Percentiles rank a stretch among this genome's conserved stretches.
These are phyloP conservation scores for Yamadazyma takamatsuzukensis DNA, from an alignment of 805 yeast genomes.

Conservation along the genomic window DNA sequence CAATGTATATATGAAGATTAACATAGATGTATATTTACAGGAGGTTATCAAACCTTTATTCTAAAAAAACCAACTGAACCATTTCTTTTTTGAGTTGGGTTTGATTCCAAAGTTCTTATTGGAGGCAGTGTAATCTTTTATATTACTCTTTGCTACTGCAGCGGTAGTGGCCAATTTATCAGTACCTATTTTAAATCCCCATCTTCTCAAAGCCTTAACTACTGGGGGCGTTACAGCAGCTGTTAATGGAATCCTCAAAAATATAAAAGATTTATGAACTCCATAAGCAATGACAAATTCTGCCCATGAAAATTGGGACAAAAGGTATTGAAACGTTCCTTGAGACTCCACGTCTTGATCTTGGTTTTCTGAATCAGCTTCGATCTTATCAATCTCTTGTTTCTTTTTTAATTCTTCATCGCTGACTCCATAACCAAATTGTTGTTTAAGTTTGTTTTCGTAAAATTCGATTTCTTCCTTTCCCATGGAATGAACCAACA, in stretches of 20 bases:
- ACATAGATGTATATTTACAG: constrained; percentile 3
- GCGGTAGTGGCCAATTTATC: constrained; percentile 43
- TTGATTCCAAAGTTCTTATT: constrained; percentile 51
- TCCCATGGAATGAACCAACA: constrained; percentile 82
- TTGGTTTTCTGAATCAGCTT: constrained; percentile 22
- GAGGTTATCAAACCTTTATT: constrained; percentile 2
- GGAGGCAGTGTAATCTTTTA: constrained; percentile 40
- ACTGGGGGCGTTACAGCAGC: constrained; percentile 88
- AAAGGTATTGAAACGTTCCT: constrained; percentile 11
- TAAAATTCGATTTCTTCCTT: constrained; percentile 71
- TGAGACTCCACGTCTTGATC: constrained; percentile 12
- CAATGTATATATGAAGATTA: no score
- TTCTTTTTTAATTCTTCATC: constrained; percentile 38
- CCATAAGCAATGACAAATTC: constrained; percentile 92
- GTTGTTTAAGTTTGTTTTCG: constrained; percentile 57
- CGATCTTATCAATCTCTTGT: constrained; percentile 32
- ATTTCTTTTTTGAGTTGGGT: constrained; percentile 49
- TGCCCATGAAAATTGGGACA: constrained; percentile 54
- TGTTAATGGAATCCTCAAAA: constrained; percentile 82
- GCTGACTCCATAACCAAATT: constrained; percentile 58
- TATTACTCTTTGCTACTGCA: constrained; percentile 24
- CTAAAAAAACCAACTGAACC: constrained; percentile 60
- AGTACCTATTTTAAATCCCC: constrained; percentile 79
- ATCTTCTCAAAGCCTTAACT: constrained; percentile 57
- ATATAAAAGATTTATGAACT: constrained; percentile 79